Conservation (phyloP, 2,329 filamentous ascomycete species). For the Hirsutella minnesotensis region DNA sequence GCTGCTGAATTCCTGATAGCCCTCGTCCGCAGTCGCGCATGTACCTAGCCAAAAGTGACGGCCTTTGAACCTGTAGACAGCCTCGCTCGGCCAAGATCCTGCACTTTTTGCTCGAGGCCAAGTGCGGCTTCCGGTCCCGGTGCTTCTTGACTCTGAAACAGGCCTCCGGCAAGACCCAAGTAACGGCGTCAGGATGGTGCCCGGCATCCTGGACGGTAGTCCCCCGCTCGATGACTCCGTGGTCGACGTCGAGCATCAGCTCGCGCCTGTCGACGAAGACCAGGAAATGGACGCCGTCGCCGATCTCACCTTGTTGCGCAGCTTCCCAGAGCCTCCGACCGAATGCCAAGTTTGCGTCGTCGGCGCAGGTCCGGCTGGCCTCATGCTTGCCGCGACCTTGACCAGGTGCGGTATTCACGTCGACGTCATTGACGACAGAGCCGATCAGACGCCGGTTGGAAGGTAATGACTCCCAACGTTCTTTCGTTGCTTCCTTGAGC, state of each 20-base stretch:
- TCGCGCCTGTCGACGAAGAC: slow-evolving; percentile 10
- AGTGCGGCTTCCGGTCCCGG: neutral
- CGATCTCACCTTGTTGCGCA: slow-evolving; percentile 35
- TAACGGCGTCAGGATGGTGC: slow-evolving; percentile 8
- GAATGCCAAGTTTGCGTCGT: slow-evolving; percentile 39
- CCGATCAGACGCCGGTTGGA: slow-evolving; percentile 56
- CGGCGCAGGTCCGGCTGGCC: slow-evolving; percentile 42
- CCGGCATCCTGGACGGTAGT: slow-evolving; percentile 8
- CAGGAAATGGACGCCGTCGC: slow-evolving; percentile 26
- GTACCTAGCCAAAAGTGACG: no score
- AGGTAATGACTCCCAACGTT: slow-evolving; percentile 18
- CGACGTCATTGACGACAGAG: slow-evolving; percentile 55
- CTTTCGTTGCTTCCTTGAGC: neutral
- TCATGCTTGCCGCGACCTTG: slow-evolving; percentile 44
- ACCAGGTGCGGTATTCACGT: slow-evolving; percentile 55
- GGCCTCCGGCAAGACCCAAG: neutral
- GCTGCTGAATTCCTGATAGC: no score
- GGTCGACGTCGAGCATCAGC: slow-evolving; percentile 7
- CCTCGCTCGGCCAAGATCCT: no score
- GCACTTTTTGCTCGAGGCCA: no score
- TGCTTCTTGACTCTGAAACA: neutral
- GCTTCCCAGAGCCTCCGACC: slow-evolving; percentile 32
- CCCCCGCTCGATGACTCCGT: slow-evolving; percentile 1
- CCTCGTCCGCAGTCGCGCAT: no score
- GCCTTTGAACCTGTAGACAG: no score